phyloP scores from a whole-genome alignment of 495 filamentous ascomycete genomes.

The Cudoniella acicularis region DNA sequence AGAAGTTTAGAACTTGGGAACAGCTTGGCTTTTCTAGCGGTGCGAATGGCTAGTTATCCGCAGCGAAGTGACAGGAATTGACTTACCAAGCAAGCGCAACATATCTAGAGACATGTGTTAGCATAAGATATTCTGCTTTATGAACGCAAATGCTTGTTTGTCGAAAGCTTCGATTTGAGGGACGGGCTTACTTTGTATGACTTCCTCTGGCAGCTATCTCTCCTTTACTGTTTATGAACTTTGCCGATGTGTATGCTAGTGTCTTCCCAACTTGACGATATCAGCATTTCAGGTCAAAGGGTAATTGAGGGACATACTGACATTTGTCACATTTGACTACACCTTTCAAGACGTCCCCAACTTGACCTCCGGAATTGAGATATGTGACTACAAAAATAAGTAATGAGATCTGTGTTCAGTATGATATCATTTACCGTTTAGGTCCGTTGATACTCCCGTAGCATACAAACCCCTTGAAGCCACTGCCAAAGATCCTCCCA shows the following conservation, averaged over 20 bases:
- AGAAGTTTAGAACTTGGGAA: background rate
- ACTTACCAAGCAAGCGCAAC: slow-evolving; percentile 47
- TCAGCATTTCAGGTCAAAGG: background rate
- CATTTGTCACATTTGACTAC: slow-evolving; percentile 80
- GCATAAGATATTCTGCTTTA: no score
- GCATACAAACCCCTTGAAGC: slow-evolving; percentile 83
- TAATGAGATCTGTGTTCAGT: background rate
- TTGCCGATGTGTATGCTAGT: slow-evolving; percentile 80
- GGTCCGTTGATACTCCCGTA: slow-evolving; percentile 89
- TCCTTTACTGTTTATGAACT: slow-evolving; percentile 71
- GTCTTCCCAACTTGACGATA: slow-evolving; percentile 77
- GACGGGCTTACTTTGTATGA: slow-evolving; percentile 77
- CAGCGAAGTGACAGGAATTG: no score
- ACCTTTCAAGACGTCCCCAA: slow-evolving; percentile 72
- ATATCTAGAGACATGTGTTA: slow-evolving; percentile 39
- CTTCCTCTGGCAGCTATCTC: slow-evolving; percentile 84
- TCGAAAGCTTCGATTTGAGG: slow-evolving; percentile 16
- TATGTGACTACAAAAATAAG: slow-evolving; percentile 71
- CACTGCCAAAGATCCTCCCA: slow-evolving; percentile 90
- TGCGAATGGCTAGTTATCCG: no score
- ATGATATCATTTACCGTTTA: slow-evolving; percentile 62
- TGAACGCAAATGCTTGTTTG: no score
- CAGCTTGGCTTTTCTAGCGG: no score
- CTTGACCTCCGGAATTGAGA: slow-evolving; percentile 73
- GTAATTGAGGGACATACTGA: slow-evolving; percentile 34